phyloP scores from a whole-genome alignment of 2,329 filamentous ascomycete genomes.

The Pyricularia pennisetigena region DNA sequence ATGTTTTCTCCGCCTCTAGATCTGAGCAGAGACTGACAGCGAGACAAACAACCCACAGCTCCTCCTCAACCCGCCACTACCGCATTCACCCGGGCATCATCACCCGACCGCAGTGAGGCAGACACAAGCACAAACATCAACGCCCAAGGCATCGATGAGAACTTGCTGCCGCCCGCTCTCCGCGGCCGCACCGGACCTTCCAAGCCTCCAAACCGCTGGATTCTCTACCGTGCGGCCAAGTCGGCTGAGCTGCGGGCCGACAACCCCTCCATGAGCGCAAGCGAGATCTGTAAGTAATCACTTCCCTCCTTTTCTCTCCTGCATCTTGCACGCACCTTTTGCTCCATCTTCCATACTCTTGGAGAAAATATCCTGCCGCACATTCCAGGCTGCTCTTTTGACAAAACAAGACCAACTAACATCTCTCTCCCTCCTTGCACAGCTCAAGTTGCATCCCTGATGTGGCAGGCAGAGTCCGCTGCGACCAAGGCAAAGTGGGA shows the following conservation, averaged over 20 bases:
- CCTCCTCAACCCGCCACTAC: background rate
- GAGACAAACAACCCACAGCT: background rate
- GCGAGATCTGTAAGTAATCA: background rate
- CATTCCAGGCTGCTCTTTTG: background rate
- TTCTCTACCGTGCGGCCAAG: background rate
- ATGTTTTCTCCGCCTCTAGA: background rate
- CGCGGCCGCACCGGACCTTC: background rate
- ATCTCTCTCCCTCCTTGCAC: background rate
- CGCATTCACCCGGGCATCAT: background rate
- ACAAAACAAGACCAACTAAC: background rate
- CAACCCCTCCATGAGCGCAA: background rate
- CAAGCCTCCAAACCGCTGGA: conserved; percentile 2
- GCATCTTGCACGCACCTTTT: background rate
- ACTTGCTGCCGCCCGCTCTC: background rate
- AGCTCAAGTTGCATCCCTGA: background rate
- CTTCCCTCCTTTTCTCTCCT: background rate
- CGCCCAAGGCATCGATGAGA: background rate
- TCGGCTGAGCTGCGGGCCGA: background rate
- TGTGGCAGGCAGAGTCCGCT: background rate
- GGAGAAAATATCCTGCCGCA: background rate
- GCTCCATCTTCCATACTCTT: background rate
- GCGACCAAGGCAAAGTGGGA: background rate
- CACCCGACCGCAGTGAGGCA: background rate
- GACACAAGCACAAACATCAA: background rate
- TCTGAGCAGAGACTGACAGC: background rate